These are phyloP conservation scores for Nannochloris sp. DNA, from an alignment of 139 green algal genomes.

Conservation along the genomic window DNA sequence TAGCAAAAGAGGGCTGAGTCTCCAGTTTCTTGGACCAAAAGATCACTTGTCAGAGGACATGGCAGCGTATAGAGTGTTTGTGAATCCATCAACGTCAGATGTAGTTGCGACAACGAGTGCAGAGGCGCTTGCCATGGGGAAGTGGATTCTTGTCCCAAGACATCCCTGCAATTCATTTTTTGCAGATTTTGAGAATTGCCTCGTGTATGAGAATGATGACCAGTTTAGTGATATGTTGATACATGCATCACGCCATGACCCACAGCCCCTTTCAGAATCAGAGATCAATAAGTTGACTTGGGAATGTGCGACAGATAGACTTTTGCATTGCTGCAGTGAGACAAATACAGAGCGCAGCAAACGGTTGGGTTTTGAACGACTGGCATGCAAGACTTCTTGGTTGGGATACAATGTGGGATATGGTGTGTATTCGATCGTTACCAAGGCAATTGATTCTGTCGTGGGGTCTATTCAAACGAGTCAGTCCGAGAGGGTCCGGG, in stretches of 20 bases:
- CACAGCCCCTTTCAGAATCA: conserved; percentile 51
- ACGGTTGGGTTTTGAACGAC: neutral
- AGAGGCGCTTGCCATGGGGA: conserved; percentile 95
- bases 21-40: conserved; percentile 41
- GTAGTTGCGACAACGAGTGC: conserved; percentile 90
- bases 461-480: neutral
- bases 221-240: conserved; percentile 70
- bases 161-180: conserved; percentile 92
- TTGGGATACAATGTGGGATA: conserved; percentile 10
- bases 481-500: neutral
- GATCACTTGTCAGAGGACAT: conserved; percentile 48
- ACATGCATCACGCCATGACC: conserved; percentile 38
- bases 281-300: conserved; percentile 73
- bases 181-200: conserved; percentile 71
- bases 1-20: conserved; percentile 14
- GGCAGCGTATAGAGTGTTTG: conserved; percentile 61
- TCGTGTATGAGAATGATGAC: conserved; percentile 64
- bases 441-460: neutral
- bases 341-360: neutral
- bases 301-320: conserved; percentile 71
- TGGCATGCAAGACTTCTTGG: conserved; percentile 6
- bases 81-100: conserved; percentile 84
- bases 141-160: conserved; percentile 78
- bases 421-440: neutral
- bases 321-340: conserved; percentile 6